Conservation (phyloP, 305 asterid species). For the Coffea humblotiana region DNA sequence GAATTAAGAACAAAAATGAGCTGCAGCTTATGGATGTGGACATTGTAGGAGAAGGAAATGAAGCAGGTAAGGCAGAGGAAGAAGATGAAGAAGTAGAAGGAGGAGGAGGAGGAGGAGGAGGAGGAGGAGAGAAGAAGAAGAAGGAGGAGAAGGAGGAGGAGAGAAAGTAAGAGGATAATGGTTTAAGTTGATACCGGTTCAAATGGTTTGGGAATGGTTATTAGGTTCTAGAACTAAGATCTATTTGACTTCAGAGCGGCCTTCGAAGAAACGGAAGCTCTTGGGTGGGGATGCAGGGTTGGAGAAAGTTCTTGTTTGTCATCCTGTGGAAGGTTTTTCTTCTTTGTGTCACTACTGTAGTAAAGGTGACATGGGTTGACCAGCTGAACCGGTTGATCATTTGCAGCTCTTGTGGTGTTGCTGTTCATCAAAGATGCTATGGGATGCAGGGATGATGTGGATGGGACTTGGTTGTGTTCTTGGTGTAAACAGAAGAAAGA, state of each 20-base stretch:
- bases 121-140: not conserved
- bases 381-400: conserved; percentile 69
- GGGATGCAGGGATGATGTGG: conserved; percentile 84
- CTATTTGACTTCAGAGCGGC: conserved; percentile 84
- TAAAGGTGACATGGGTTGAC: conserved; percentile 54
- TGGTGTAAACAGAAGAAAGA: conserved; percentile 73
- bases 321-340: conserved; percentile 68
- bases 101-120: conserved; percentile 15
- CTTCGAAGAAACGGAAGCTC: conserved; percentile 87
- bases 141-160: conserved; percentile 27
- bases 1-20: conserved; percentile 39
- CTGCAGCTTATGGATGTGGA: conserved; percentile 55
- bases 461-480: conserved; percentile 78
- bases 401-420: conserved; percentile 75
- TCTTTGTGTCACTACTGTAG: conserved; percentile 86
- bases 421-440: conserved; percentile 92
- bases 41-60: conserved; percentile 34
- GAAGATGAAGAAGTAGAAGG: not conserved
- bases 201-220: conserved; percentile 88
- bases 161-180: conserved; percentile 7
- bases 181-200: conserved; percentile 36
- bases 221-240: conserved; percentile 90
- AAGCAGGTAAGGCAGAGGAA: conserved; percentile 8
- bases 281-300: conserved; percentile 91
- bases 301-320: conserved; percentile 82